A percentile compares a stretch with the other conserved stretches of the same genome.
These are phyloP conservation scores for Prunus kanzakura DNA, from an alignment of 306 rosid genomes.

Conservation along the genomic window DNA sequence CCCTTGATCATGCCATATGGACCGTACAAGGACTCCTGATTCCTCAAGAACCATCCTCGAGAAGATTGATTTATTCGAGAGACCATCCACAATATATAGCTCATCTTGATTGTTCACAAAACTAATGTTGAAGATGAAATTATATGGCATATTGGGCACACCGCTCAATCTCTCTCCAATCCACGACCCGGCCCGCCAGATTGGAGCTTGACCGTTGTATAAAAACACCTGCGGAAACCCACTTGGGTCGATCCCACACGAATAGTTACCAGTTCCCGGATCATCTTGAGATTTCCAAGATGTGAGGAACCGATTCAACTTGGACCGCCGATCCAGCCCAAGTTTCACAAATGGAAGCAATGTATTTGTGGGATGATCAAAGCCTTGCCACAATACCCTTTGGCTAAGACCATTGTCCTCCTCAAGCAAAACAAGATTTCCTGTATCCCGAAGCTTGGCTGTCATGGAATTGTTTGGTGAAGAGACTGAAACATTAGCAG, in stretches of 20 bases:
- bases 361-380: conserved; percentile 43
- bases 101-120: conserved; percentile 22
- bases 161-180: too few relatives aligned
- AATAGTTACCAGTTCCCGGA: conserved; percentile 39
- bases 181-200: too few relatives aligned
- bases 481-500: conserved; percentile 3
- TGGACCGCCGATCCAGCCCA: conserved; percentile 10
- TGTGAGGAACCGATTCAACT: conserved; percentile 5
- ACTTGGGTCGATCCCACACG: conserved; percentile 5
- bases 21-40: conserved; percentile 1
- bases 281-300: conserved; percentile 36
- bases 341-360: conserved; percentile 30
- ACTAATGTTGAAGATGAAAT: conserved; percentile 8
- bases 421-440: conserved; percentile 20
- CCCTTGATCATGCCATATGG: conserved; percentile 30
- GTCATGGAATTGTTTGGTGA: neutral
- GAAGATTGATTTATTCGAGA: neutral
- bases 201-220: too few relatives aligned
- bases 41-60: conserved; percentile 14
- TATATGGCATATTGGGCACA: neutral
- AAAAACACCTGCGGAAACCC: too few relatives aligned
- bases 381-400: conserved; percentile 44
- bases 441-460: conserved; percentile 22
- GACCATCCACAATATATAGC: neutral
- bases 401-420: neutral